Base-by-base conservation (phyloP, 352 stramenopile genomes). In the Phytopythium helicoides region DNA sequence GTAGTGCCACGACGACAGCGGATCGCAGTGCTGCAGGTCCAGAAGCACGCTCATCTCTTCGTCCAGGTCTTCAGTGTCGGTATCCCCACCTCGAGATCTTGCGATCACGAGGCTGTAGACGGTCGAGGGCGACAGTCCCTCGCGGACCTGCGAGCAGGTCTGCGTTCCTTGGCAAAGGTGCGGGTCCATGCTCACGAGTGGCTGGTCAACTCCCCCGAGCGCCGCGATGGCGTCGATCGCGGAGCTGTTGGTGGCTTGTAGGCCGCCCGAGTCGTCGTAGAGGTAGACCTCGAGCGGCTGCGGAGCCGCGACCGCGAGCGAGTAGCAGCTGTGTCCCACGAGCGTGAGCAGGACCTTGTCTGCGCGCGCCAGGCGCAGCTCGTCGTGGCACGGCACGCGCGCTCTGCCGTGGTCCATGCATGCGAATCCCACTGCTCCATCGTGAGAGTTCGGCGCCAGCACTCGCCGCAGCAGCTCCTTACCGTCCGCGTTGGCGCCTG, bases 331-430 rank as follows among this genome's bases (percentile, higher is more conserved):
- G 51, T 85, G 73, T 5, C 76, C 76, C 34, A 70, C 66, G 19
- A 87, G 56, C 34, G 76, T 83, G 38, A 87, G 54, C 42, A 87
- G 62, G 54, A 85, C 81, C 42, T 64, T 66, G 33, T 85, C 73
- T 8, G 52, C 39, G 35, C 54, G 60, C 39, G 62, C 68, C 23
- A 85, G 55, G n/a, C 56, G 40, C 45, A 87, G 57, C 33, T 73
- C 47, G 35, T 87, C 76, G 12, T 73, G 55, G 21, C 76, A 87
- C 34, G 76, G 76, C 8, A 87, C 62, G 7, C 66, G 60, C 3
- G 73, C 66, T 22, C 78, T 68, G 0, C 73, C 76, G 38, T 72
- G 23, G 19, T 74, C 69, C 22, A 68, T 77, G 49, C 76, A 87
- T 46, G 73, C 41, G 11, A 35, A 35, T 10, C 33, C 23, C 18